Conservation (phyloP, 306 rosid genomes). For the Castanea sativa region DNA sequence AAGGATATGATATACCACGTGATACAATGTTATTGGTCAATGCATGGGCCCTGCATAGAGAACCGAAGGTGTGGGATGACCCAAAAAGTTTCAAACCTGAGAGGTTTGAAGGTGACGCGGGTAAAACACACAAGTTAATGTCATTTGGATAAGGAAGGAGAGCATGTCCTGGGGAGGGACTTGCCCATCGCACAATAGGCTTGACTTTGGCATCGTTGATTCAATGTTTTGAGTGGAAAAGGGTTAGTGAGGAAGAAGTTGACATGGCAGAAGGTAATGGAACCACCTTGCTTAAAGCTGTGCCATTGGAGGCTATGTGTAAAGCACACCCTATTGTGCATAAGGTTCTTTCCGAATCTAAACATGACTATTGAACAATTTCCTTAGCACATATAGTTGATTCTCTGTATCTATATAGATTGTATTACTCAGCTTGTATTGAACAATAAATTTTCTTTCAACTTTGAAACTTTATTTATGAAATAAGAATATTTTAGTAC, state of each 20-base stretch:
- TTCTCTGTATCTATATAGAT: too few species aligned
- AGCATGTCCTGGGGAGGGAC: neutral
- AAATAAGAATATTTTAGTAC: neutral
- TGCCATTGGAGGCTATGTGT: conserved; percentile 39
- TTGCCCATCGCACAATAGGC: neutral
- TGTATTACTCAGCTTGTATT: too few species aligned
- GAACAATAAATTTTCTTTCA: too few species aligned
- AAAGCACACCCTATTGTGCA: conserved; percentile 19
- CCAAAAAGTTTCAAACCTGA: conserved; percentile 33
- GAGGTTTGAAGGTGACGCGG: conserved; percentile 3
- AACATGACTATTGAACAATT: neutral
- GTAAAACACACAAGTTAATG: neutral
- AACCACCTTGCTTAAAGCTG: conserved; percentile 27
- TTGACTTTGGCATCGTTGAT: conserved; percentile 34
- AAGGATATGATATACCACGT: neutral
- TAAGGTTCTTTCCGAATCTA: neutral
- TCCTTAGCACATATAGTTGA: too few species aligned
- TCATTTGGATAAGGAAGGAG: conserved; percentile 27
- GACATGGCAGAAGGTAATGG: conserved; percentile 42
- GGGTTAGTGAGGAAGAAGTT: conserved; percentile 9
- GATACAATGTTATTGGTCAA: conserved; percentile 21
- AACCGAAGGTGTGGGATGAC: conserved; percentile 28
- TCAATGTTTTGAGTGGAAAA: conserved; percentile 50
- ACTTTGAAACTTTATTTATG: neutral
- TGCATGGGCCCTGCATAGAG: conserved; percentile 44